Evolutionary conservation across 331 rosid genomes (phyloP), one percentile per base, ranked within the genome.

Genomic region (Malus hybrid): DNA sequence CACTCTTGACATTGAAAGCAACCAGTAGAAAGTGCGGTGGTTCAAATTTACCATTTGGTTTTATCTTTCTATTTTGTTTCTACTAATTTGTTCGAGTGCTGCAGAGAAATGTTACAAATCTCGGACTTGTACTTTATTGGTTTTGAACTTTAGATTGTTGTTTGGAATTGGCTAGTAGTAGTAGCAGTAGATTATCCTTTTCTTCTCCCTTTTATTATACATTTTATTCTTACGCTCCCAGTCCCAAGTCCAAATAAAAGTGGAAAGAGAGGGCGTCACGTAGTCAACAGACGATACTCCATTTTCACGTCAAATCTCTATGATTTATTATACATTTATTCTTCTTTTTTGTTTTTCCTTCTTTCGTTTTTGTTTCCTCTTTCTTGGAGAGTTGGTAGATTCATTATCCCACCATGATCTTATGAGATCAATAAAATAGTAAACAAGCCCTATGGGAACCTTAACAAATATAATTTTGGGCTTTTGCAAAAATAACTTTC

Each of bases 1-100:
- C 75, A 76, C 78, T 77, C 90, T 93, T 33, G 48, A 74, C 60
- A 15, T 68, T 56, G 10, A 52, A n/a, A 73, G 42, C 26, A 48
- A 70, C 63, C 19, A 48, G 71, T 73, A 20, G 34, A 73, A 53
- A 63, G 22, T 6, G 7, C 18, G 29, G 29, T 62, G 3, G 14
- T 44, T 22, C 15, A 55, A 20, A 48, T 74, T 36, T 61, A 16
- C n/a, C 53, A 15, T 46, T 8, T 44, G 26, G 79, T 14, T 30
- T 18, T 11, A 20, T 60, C 78, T 66, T 22, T 58, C 19, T 50
- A 50, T 36, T 15, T 10, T 9, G 28, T 24, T 72, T 50, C 56
- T 5, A 62, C 57, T 36, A 10, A 15, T 32, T 52, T 50, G 8
- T 58, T 22, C 1, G 63, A 58, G 30, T 58, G 30, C 14, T 50